phyloP scores from a whole-genome alignment of 306 rosid species.

The Medicago truncatula region MtrunA17r5.0-ANR NC_053042.1:49159501-49160000 shows the following conservation, averaged over 20 bases:
- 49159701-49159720: not conserved
- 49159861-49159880: conserved; percentile 21
- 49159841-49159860: rapidly evolving
- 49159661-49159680: not conserved
- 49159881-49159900: conserved; percentile 36
- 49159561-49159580: not conserved
- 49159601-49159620: not conserved
- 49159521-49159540: not conserved
- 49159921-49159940: not conserved
- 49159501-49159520: not conserved
- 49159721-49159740: conserved; percentile 25
- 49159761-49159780: not conserved
- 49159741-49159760: not conserved
- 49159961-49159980: conserved; percentile 28
- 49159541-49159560: not conserved
- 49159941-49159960: conserved; percentile 36
- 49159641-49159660: not conserved
- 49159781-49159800: not conserved
- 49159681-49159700: not conserved
- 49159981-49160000: not conserved
- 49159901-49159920: conserved; percentile 4
- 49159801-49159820: conserved; percentile 20
- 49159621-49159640: not conserved
- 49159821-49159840: conserved; percentile 10
- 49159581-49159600: conserved; percentile 16